Percentiles rank a stretch among this genome's conserved stretches.
phyloP scores from a whole-genome alignment of 805 yeast genomes.

The Myxozyma neglecta region DNA sequence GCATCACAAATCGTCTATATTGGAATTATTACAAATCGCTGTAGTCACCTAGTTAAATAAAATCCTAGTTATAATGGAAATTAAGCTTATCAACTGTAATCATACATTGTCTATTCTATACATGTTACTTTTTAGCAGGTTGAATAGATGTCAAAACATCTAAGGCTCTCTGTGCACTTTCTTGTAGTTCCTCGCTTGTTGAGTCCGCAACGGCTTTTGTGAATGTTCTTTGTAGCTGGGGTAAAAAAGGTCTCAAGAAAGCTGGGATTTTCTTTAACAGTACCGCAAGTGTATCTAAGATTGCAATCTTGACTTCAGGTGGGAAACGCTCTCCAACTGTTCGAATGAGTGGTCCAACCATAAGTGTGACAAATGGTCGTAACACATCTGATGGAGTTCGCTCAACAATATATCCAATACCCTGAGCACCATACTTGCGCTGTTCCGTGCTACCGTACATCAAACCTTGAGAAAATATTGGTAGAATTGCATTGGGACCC shows the following conservation, averaged over 20 bases:
- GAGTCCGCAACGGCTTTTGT: slow-evolving; percentile 86
- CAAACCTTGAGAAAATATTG: slow-evolving; percentile 89
- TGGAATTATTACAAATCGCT: too few species aligned
- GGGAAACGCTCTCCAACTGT: slow-evolving; percentile 94
- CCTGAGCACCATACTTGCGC: slow-evolving; percentile 83
- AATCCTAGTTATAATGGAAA: too few species aligned
- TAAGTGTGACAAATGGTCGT: slow-evolving; percentile 84
- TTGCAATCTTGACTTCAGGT: slow-evolving; percentile 92
- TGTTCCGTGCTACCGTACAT: slow-evolving; percentile 88
- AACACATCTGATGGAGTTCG: slow-evolving; percentile 71
- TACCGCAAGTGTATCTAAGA: slow-evolving; percentile 76
- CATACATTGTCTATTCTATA: background rate
- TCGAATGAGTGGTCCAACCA: slow-evolving; percentile 97
- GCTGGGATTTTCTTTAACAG: slow-evolving; percentile 82
- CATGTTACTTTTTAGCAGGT: slow-evolving; percentile 8
- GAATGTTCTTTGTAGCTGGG: slow-evolving; percentile 95
- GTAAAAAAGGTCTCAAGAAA: slow-evolving; percentile 90
- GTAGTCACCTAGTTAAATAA: too few species aligned
- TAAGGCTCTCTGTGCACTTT: slow-evolving; percentile 84
- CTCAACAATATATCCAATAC: slow-evolving; percentile 81
- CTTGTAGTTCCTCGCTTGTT: slow-evolving; percentile 62
- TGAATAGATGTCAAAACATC: slow-evolving; percentile 56
- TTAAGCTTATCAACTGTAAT: too few species aligned
- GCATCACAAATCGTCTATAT: too few species aligned
- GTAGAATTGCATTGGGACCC: slow-evolving; percentile 85